Evolutionary conservation across 768 basidiomycete genomes (phyloP), one percentile per base, ranked within the genome.

Genomic region (Rhodotorula kratochvilovae): DNA sequence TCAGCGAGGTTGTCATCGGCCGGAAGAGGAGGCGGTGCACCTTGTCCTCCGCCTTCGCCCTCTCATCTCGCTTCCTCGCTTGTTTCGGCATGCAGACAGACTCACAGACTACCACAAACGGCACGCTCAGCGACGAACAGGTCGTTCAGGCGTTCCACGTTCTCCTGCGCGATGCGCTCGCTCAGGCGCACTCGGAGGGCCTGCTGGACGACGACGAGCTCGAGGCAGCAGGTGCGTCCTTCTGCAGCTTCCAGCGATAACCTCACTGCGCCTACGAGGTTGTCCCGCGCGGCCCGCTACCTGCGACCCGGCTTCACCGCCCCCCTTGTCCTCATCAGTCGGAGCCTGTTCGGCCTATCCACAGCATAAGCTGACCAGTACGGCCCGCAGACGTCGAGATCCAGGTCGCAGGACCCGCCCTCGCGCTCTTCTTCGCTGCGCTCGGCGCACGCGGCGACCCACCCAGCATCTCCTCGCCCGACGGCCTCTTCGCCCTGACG

Each of bases 351-450:
- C 45, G 12, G n/a, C 21, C 45, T 46, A 5, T 15, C 7, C 19
- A 17, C 17, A 21, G 45, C 45, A 17, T 15, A 16, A 29, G 43
- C 56, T 51, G 19, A 46, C 55, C 2, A 42, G 27, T 63, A 11
- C 5, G 23, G 10, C 21, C 58, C 64, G 0, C 48, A 59, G 66
- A 54, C 48, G 55, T 61, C 43, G 57, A 57, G 39, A 67, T 70
- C 19, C 58, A 65, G 33, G 43, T 31, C 25, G 63, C 63, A 87
- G 90, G 90, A 0, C 91, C 91, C 23, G 89, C 91, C 0, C 82
- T 93, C 23, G 90, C 89, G 71, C 84, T 93, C 0, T 92, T 90
- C 80, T 93, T 91, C 80, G 89, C 90, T 0, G 90, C 91, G 0
- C 82, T 92, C 12, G 83, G 90, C 35, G 88, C 85, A 42, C 88